phyloP scores from a whole-genome alignment of 2,329 filamentous ascomycete genomes.

The Penicillium nordicum region DNA sequence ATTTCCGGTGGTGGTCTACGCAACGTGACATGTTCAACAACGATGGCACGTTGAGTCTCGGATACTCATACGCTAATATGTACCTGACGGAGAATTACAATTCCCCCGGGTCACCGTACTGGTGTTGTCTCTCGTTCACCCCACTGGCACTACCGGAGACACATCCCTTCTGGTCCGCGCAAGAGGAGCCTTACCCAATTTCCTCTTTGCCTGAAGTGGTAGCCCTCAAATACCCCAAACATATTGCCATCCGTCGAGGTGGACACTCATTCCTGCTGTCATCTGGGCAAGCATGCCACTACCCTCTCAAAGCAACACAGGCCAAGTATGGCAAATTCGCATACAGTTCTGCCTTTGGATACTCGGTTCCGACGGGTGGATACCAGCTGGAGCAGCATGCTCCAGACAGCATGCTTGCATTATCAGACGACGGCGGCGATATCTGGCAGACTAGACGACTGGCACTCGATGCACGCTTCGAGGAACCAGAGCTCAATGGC shows the following conservation, averaged over 20 bases:
- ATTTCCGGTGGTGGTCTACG: conserved; percentile 76
- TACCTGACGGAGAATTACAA: conserved; percentile 84
- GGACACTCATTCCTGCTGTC: conserved; percentile 73
- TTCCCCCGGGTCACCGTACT: conserved; percentile 69
- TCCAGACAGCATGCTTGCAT: conserved; percentile 69
- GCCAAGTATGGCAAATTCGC: conserved; percentile 79
- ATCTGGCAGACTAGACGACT: conserved; percentile 73
- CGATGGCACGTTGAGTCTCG: conserved; percentile 70
- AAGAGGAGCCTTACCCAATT: conserved; percentile 60
- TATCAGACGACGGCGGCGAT: conserved; percentile 74
- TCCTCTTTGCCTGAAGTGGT: conserved; percentile 58
- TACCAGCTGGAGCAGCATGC: conserved; percentile 75
- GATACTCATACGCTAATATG: conserved; percentile 76
- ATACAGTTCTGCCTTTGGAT: conserved; percentile 71
- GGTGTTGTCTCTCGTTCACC: conserved; percentile 75
- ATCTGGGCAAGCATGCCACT: conserved; percentile 76
- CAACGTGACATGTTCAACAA: conserved; percentile 71
- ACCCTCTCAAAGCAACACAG: conserved; percentile 76
- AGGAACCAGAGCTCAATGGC: conserved; percentile 48
- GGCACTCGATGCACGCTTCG: conserved; percentile 62
- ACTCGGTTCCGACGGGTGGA: conserved; percentile 71
- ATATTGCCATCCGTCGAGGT: conserved; percentile 69
- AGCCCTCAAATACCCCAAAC: conserved; percentile 63
- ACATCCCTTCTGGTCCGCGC: conserved; percentile 71
- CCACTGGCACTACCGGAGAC: conserved; percentile 65